These are phyloP conservation scores for Pseudonitzschia pungens DNA, from an alignment of 108 stramenopile genomes.

Conservation along the genomic window DNA sequence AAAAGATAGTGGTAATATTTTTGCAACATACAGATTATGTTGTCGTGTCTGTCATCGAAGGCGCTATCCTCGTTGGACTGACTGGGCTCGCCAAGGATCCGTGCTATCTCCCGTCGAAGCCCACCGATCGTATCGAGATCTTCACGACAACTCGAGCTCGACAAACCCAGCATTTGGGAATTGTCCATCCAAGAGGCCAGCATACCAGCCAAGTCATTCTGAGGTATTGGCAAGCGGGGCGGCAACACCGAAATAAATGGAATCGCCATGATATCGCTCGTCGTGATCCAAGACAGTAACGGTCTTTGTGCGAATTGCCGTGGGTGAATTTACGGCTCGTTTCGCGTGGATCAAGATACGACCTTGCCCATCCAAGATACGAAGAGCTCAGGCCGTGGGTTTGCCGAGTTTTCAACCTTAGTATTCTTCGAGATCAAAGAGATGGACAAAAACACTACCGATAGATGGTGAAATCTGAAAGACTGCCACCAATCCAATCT, in stretches of 20 bases:
- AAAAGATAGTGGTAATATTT: conserved; percentile 32
- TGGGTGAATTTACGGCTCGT: no score
- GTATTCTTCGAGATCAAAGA: no score
- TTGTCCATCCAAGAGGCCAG: conserved; percentile 18
- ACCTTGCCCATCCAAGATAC: no score
- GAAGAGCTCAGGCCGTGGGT: no score
- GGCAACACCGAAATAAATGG: conserved; percentile 27
- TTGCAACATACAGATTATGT: conserved; percentile 14
- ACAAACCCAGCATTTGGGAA: not conserved
- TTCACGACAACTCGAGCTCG: conserved; percentile 4
- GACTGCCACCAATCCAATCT: no score
- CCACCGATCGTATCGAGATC: conserved; percentile 29
- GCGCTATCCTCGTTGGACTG: conserved; percentile 8
- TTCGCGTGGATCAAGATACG: no score
- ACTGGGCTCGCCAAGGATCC: not conserved
- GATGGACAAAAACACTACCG: no score
- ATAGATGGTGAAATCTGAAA: no score
- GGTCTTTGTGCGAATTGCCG: not conserved
- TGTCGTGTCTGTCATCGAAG: not conserved
- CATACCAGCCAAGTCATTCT: conserved; percentile 25
- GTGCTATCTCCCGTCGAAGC: conserved; percentile 16
- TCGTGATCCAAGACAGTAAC: not conserved
- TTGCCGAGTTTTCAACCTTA: no score
- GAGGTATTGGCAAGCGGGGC: conserved; percentile 19
- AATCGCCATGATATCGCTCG: not conserved